Conservation (phyloP, 306 rosid species). For the Cicer yamashitae region DNA sequence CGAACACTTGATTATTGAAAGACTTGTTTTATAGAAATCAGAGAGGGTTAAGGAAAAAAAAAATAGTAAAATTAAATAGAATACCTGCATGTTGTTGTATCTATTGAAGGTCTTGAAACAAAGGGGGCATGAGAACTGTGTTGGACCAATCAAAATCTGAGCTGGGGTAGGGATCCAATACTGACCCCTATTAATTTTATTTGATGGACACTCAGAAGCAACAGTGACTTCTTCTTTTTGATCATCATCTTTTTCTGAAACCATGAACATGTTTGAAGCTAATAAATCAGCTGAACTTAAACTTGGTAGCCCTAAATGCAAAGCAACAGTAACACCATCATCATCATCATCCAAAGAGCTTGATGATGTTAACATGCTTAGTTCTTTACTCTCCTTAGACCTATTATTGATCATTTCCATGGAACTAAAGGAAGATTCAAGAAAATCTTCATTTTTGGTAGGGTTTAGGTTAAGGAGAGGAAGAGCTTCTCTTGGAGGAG, state of each 20-base stretch:
- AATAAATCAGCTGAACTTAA: constrained; percentile 57
- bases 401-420: constrained; percentile 41
- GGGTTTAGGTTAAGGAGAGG: constrained; percentile 74
- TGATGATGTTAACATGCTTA: constrained; percentile 39
- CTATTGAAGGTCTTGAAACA: constrained; percentile 96
- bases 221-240: constrained; percentile 34
- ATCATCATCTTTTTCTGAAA: constrained; percentile 46
- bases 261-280: constrained; percentile 51
- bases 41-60: neutral
- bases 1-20: too few species aligned
- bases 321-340: constrained; percentile 69
- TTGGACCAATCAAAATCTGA: constrained; percentile 92
- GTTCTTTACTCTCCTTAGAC: constrained; percentile 40
- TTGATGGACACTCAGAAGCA: constrained; percentile 47
- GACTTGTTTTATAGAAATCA: too few species aligned
- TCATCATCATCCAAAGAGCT: constrained; percentile 31
- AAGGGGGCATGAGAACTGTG: constrained; percentile 94
- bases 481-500: constrained; percentile 71
- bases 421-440: constrained; percentile 49
- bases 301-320: constrained; percentile 87
- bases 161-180: constrained; percentile 97
- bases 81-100: constrained; percentile 98
- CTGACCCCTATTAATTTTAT: constrained; percentile 70
- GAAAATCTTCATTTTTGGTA: constrained; percentile 48
- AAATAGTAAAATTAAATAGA: constrained; percentile 5